phyloP scores from a whole-genome alignment of 768 basidiomycete genomes.

The Albatrellus ellisii region DNA sequence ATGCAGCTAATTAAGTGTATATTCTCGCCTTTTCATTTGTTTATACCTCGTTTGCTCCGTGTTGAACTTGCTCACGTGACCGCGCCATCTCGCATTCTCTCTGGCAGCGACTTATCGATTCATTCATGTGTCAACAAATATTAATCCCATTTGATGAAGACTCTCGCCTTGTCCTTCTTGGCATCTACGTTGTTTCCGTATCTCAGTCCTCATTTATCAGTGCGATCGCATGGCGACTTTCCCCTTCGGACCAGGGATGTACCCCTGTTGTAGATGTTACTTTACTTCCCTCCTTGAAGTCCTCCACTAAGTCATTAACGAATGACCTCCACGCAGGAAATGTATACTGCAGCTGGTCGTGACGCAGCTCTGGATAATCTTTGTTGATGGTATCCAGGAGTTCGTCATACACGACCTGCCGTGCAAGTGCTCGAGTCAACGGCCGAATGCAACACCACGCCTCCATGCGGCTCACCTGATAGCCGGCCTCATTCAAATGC shows the following conservation, averaged over 20 bases:
- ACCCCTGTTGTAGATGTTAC: too few relatives aligned
- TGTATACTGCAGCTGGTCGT: conserved; percentile 41
- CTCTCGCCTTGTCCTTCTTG: too few relatives aligned
- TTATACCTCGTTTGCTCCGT: conserved; percentile 4
- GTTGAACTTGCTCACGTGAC: conserved; percentile 13
- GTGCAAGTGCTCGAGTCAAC: neutral
- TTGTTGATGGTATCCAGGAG: conserved; percentile 42
- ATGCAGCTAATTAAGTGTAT: neutral
- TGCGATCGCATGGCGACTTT: neutral
- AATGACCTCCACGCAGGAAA: conserved; percentile 44
- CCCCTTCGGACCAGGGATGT: too few relatives aligned
- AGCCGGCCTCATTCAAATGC: conserved; percentile 67
- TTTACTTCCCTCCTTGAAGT: conserved; percentile 8
- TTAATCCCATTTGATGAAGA: too few relatives aligned
- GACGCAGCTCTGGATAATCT: conserved; percentile 56
- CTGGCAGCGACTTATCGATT: neutral
- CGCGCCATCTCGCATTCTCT: neutral
- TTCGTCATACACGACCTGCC: conserved; percentile 52
- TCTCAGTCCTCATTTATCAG: neutral
- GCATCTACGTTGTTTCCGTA: too few relatives aligned
- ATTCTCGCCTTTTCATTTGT: conserved; percentile 1
- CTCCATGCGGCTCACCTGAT: conserved; percentile 35
- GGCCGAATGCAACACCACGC: neutral
- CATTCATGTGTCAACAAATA: neutral
- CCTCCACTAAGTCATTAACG: conserved; percentile 5